Percentiles rank a stretch among this genome's conserved stretches.
phyloP scores from a whole-genome alignment of 495 filamentous ascomycete genomes.

The Bacidia gigantensis region DNA sequence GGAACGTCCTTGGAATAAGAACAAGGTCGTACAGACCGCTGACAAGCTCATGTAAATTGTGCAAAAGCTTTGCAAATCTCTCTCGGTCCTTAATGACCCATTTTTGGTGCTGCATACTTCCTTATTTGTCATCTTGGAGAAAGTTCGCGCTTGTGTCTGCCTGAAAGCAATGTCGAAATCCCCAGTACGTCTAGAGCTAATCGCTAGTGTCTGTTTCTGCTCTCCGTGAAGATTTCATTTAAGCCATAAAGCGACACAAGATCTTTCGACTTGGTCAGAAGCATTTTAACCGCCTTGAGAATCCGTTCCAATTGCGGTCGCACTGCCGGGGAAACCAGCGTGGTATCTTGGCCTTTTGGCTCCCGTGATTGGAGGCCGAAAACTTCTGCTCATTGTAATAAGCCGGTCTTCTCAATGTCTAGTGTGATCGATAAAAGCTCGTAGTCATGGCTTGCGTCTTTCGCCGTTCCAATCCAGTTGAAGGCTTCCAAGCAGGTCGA shows the following conservation, averaged over 20 bases:
- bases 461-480: not conserved
- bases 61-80: not conserved
- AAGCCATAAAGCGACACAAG: not conserved
- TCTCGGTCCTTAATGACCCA: conserved; percentile 1
- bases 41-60: not conserved
- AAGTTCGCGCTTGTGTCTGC: not conserved
- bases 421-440: not conserved
- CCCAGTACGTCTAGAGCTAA: not conserved
- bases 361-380: not conserved
- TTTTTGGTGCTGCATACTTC: not conserved
- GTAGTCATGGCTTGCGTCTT: not conserved
- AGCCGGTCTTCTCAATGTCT: not conserved
- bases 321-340: not conserved
- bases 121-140: not conserved
- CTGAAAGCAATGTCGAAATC: not conserved
- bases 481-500: not conserved
- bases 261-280: not conserved
- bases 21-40: not conserved
- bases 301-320: not conserved
- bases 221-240: not conserved
- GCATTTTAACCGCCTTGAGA: not conserved
- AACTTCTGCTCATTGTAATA: not conserved
- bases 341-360: not conserved
- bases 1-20: not conserved
- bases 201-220: not conserved